Base-by-base conservation (phyloP, 2,329 filamentous ascomycete genomes). In the Aureobasidium sp. region DNA sequence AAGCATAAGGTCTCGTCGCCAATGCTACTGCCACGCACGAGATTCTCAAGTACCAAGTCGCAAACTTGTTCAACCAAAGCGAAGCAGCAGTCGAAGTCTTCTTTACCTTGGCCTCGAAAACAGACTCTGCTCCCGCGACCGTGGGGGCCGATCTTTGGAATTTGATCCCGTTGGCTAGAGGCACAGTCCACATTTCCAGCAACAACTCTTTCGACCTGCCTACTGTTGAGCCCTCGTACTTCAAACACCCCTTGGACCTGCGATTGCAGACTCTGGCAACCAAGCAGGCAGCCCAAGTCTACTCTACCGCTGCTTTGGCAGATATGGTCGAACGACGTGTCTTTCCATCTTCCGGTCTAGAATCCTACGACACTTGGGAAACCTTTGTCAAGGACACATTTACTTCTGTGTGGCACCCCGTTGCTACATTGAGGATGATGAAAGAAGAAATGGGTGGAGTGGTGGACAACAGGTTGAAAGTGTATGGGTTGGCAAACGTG, bases 161-260 rank as follows among this genome's bases (percentile, higher is more conserved):
- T 45, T 67, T 70, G 35, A 68, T 70, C 59, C 65, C 67, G 17
- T 62, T 68, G 5, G 65, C 68, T 22, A 61, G 69, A 31, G 69
- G 69, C 15, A 66, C 64, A n/a, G 64, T 64, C 12, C 68, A 69
- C 59, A 67, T 69, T 42, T 54, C 56, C 12, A 62, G 64, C 12
- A 64, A 64, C 60, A 60, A 53, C 19, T 71, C 72, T 2, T 68
- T 71, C 22, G 62, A 72, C 39, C 64, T 70, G 7, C 77, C 78
- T 0, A 56, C 44, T 17, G 75, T 79, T 65, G 68, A 79, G 61
- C 76, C 76, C 2, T 74, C 74, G 54, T 78, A 75, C 66, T 74
- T 78, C 65, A 71, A 73, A 56, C 69, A 77, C 11, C 71, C 73
- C 2, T 72, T 74, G 35, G 76, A 79, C 59, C 63, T 68, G 1